phyloP scores from a whole-genome alignment of 2,329 filamentous ascomycete genomes.

The Pyricularia grisea region DNA sequence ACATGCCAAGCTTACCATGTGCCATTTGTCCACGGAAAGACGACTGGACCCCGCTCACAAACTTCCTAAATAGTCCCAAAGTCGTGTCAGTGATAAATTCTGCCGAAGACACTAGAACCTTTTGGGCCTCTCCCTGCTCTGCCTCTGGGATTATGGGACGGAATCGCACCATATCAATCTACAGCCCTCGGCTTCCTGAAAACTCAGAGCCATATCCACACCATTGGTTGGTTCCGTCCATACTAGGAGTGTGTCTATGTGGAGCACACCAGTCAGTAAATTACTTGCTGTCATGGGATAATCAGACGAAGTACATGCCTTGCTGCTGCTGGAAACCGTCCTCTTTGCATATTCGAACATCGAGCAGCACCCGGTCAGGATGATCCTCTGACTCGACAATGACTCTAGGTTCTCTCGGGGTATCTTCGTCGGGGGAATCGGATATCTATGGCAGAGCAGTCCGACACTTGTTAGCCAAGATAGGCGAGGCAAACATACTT shows the following conservation, averaged over 20 bases:
- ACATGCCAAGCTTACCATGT: background rate
- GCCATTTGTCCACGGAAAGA: constrained; percentile 38
- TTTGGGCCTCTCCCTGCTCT: background rate
- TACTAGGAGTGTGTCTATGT: constrained; percentile 85
- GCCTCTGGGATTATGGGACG: constrained; percentile 5
- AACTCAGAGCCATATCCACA: constrained; percentile 95
- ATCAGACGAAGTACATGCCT: constrained; percentile 45
- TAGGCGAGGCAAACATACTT: background rate
- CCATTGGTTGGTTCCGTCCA: constrained; percentile 84
- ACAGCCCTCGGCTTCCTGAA: constrained; percentile 94
- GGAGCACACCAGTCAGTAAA: constrained; percentile 11
- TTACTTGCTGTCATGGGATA: constrained; percentile 4
- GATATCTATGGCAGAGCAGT: background rate
- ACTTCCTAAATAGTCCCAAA: constrained; percentile 56
- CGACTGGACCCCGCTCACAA: constrained; percentile 78
- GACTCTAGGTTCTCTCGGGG: constrained; percentile 69
- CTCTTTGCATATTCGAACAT: constrained; percentile 85
- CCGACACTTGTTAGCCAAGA: background rate
- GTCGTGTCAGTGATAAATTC: background rate
- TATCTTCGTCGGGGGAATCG: background rate
- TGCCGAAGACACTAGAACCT: background rate
- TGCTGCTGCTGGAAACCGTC: constrained; percentile 98
- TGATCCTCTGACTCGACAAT: constrained; percentile 91
- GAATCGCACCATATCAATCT: constrained; percentile 70
- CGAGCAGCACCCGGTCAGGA: constrained; percentile 70